phyloP scores from a whole-genome alignment of 2,329 filamentous ascomycete genomes.

The Lasiodiplodia theobromae region DNA sequence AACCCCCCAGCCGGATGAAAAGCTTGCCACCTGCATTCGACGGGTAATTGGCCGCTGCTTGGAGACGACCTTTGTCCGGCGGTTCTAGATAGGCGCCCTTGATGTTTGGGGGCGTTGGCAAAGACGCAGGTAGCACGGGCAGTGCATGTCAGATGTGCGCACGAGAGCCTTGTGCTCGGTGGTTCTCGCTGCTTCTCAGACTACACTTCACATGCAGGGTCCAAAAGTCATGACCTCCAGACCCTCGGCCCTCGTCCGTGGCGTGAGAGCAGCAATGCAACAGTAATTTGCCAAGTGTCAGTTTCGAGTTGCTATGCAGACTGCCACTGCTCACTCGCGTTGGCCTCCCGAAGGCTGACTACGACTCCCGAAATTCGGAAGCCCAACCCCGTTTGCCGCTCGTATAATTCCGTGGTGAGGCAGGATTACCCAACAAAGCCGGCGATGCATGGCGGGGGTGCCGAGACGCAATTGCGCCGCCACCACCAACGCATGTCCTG shows the following conservation, averaged over 20 bases:
- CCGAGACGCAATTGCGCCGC: constrained; percentile 5
- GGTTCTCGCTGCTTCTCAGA: background rate
- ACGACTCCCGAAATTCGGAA: constrained; percentile 9
- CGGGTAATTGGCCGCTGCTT: constrained; percentile 12
- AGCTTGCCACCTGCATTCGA: background rate
- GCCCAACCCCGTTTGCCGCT: background rate
- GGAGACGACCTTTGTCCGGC: background rate
- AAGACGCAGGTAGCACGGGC: background rate
- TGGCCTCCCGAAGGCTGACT: constrained; percentile 17
- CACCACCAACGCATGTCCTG: background rate
- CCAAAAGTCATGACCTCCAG: background rate
- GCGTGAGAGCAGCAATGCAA: constrained; percentile 15
- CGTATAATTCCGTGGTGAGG: background rate
- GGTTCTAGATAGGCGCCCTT: constrained; percentile 4
- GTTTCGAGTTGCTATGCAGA: background rate
- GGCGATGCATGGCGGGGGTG: background rate
- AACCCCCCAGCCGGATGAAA: background rate
- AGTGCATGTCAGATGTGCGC: constrained; percentile 1
- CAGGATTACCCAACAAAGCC: constrained; percentile 8
- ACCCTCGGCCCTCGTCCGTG: background rate
- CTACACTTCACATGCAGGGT: constrained; percentile 15
- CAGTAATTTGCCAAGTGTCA: constrained; percentile 14
- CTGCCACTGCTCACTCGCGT: constrained; percentile 4
- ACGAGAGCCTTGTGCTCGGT: background rate
- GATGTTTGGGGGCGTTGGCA: background rate